Evolutionary conservation across 371 early-diverging fungal species (phyloP), one percentile per base, ranked within the genome.

Genomic region (Conidiobolus coronatus): DNA sequence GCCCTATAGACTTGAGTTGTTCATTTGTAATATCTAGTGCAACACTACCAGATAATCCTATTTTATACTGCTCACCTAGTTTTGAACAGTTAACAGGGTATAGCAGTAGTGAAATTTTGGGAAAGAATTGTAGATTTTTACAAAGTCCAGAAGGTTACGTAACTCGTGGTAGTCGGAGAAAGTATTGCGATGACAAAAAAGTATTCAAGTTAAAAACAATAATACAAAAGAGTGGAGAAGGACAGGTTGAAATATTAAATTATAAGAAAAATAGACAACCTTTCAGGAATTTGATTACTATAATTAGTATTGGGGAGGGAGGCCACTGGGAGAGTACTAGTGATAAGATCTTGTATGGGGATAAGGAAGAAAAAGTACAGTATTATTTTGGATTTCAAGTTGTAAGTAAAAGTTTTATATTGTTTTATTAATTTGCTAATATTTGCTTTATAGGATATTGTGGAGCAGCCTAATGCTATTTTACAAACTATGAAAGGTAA

Each of bases 351-450:
- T 9, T 29, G 9, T 5, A 29, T 9, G 29, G 29, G 29, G 9
- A 3, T 5, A 29, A 29, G 9, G 29, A 29, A 29, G 60, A 61
- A 3, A 42, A 42, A 15, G 56, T 73, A 12, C 57, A 63, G 15
- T 72, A 66, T 45, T 77, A 71, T 64, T 74, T 81, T 42, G 81
- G 77, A 9, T 65, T 81, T 42, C 79, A 77, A 54, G 68, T 75
- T 1, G 54, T 53, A 50, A 22, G 50, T 45, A 11, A 20, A 17
- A 21, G 42, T 18, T 2, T 11, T 11, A 3, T 42, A 19, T 2
- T 23, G 18, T 14, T 13, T 21, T 21, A 13, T 14, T 24, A 12
- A 36, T 5, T 18, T 15, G 9, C 45, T 45, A 24, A 23, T 8
- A 8, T 36, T 35, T 9, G 14, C 20, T 18, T 24, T 33, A 17